Conservation (phyloP, 441 rosid genomes). For the Euphorbia schlechtendalii region DNA sequence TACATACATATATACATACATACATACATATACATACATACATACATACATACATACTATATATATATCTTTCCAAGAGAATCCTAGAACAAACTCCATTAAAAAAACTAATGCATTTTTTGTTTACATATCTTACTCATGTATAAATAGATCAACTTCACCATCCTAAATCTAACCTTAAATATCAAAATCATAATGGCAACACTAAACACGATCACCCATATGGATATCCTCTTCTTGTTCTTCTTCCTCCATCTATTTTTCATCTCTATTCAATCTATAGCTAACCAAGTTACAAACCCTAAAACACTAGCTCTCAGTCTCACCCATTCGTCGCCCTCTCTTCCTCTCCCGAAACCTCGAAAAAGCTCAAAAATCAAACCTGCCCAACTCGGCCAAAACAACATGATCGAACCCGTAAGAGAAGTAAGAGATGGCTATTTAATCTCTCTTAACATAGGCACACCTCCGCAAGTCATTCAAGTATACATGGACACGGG, state of each 20-base stretch:
- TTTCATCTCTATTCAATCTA: conserved; percentile 25
- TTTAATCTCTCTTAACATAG: conserved; percentile 58
- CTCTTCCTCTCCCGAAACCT: conserved; percentile 33
- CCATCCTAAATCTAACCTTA: neutral
- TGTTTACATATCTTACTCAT: neutral
- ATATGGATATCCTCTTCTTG: conserved; percentile 23
- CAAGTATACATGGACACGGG: conserved; percentile 86
- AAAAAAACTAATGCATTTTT: neutral
- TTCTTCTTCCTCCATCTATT: too few relatives aligned
- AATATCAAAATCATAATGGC: conserved; percentile 1
- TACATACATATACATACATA: too few relatives aligned
- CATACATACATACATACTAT: too few relatives aligned
- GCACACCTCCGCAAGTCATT: conserved; percentile 70
- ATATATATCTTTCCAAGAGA: too few relatives aligned
- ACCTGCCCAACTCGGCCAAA: conserved; percentile 22
- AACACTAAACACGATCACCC: neutral
- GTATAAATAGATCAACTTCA: conserved; percentile 6
- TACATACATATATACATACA: too few relatives aligned
- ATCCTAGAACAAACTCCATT: too few relatives aligned
- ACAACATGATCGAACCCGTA: conserved; percentile 44
- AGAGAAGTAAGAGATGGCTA: conserved; percentile 73
- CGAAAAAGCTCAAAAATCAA: conserved; percentile 22
- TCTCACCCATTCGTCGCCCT: conserved; percentile 37
- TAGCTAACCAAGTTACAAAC: conserved; percentile 28
- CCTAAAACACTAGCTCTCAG: conserved; percentile 43